Percentiles rank a stretch among this genome's conserved stretches.
Conservation (phyloP, 768 basidiomycete genomes). For the Sutorius australiensis region DNA sequence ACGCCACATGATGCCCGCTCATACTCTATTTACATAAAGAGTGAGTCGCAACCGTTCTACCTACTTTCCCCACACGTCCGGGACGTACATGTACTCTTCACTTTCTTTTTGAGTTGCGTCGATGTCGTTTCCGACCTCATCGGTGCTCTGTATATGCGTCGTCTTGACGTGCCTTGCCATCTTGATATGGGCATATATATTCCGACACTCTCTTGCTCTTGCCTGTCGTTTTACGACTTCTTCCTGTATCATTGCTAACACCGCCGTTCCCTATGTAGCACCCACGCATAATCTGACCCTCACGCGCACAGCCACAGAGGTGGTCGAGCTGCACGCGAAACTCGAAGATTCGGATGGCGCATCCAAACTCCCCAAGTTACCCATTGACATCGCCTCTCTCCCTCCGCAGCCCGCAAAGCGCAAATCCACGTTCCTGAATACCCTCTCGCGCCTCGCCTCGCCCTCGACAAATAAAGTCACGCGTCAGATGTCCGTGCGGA, state of each 20-base stretch:
- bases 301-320: conserved; percentile 69
- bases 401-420: conserved; percentile 58
- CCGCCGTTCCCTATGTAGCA: conserved; percentile 45
- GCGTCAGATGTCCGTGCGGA: conserved; percentile 38
- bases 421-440: conserved; percentile 82
- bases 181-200: conserved; percentile 11
- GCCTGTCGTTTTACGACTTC: conserved; percentile 15
- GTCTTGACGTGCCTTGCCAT: conserved; percentile 16
- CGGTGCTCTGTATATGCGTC: conserved; percentile 21
- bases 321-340: conserved; percentile 79
- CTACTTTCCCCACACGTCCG: conserved; percentile 22
- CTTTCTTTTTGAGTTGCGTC: conserved; percentile 18
- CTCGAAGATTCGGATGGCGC: conserved; percentile 62
- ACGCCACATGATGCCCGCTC: conserved; percentile 64
- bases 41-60: conserved; percentile 44
- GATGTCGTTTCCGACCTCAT: conserved; percentile 26
- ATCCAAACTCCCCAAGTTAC: conserved; percentile 55
- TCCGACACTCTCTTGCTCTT: conserved; percentile 11
- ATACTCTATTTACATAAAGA: conserved; percentile 87
- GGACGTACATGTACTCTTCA: conserved; percentile 14
- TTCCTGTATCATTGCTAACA: conserved; percentile 26
- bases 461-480: conserved; percentile 56
- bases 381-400: conserved; percentile 53
- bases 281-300: conserved; percentile 89
- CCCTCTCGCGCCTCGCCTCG: conserved; percentile 78